phyloP scores from a whole-genome alignment of 495 filamentous ascomycete species.

The Hypoxylon intermedium region DNA sequence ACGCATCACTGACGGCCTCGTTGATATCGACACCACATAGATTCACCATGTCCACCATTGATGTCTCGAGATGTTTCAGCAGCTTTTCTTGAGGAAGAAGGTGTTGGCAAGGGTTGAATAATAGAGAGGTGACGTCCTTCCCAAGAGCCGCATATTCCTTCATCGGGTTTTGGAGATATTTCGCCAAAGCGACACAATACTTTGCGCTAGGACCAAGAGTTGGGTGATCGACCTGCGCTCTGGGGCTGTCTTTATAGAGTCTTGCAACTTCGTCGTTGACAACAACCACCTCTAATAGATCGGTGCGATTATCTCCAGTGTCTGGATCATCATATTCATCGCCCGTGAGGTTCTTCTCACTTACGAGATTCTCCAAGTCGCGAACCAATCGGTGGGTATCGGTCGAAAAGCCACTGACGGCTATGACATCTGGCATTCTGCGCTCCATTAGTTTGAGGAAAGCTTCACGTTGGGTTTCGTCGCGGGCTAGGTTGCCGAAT shows the following conservation, averaged over 20 bases:
- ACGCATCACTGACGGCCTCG: constrained; percentile 78
- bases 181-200: constrained; percentile 87
- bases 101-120: constrained; percentile 88
- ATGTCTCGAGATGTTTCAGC: constrained; percentile 83
- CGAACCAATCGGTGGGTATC: constrained; percentile 85
- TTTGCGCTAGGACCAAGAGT: constrained; percentile 74
- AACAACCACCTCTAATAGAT: constrained; percentile 82
- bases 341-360: constrained; percentile 73
- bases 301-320: constrained; percentile 68
- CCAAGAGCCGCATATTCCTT: constrained; percentile 94
- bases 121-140: constrained; percentile 82
- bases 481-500: constrained; percentile 76
- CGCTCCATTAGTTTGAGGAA: constrained; percentile 78
- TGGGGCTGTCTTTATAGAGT: constrained; percentile 86
- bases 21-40: constrained; percentile 94
- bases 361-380: constrained; percentile 75
- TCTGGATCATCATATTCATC: constrained; percentile 72
- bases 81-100: constrained; percentile 86
- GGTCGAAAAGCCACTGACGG: constrained; percentile 85
- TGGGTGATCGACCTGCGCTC: constrained; percentile 83
- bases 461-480: constrained; percentile 67
- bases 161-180: constrained; percentile 91
- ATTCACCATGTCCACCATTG: constrained; percentile 98
- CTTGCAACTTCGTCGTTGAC: constrained; percentile 96
- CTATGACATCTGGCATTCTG: constrained; percentile 87